A percentile compares a stretch with the other conserved stretches of the same genome.
Evolutionary conservation across 169 alveolate species (phyloP).

Genomic region (Cardiosporidium cionae): DNA sequence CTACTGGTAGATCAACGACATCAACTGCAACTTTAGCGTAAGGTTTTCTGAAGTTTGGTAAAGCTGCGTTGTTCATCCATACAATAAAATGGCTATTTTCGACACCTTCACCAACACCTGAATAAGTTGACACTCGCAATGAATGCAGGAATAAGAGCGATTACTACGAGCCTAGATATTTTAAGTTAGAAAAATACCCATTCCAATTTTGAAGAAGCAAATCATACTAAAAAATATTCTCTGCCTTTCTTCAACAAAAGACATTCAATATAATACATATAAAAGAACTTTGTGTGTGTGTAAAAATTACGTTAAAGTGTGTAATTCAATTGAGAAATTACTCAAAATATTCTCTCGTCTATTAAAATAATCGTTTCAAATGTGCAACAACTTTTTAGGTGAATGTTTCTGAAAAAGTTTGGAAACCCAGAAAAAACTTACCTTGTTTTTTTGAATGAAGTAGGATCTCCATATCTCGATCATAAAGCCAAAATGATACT

Average conservation of each 20-base stretch:
- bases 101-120: slow-evolving; percentile 45
- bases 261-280: not conserved
- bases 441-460: slow-evolving; percentile 29
- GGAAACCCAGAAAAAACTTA: not conserved
- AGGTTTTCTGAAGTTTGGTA: slow-evolving; percentile 39
- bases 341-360: not conserved
- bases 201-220: not conserved
- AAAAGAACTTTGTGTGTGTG: not conserved
- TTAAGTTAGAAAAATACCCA: not conserved
- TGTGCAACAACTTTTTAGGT: not conserved
- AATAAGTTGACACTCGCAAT: not conserved
- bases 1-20: slow-evolving; percentile 39
- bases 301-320: not conserved
- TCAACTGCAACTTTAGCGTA: slow-evolving; percentile 37
- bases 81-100: slow-evolving; percentile 51
- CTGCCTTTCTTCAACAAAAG: not conserved
- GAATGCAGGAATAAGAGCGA: not conserved
- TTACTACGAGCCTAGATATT: not conserved
- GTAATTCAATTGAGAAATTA: not conserved
- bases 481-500: slow-evolving; percentile 29
- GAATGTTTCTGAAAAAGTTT: not conserved
- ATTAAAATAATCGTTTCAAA: not conserved
- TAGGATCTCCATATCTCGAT: slow-evolving; percentile 1
- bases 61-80: slow-evolving; percentile 47
- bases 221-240: not conserved